Base-by-base conservation (phyloP, 2,329 filamentous ascomycete species). In the Diplocarpon mali region DNA sequence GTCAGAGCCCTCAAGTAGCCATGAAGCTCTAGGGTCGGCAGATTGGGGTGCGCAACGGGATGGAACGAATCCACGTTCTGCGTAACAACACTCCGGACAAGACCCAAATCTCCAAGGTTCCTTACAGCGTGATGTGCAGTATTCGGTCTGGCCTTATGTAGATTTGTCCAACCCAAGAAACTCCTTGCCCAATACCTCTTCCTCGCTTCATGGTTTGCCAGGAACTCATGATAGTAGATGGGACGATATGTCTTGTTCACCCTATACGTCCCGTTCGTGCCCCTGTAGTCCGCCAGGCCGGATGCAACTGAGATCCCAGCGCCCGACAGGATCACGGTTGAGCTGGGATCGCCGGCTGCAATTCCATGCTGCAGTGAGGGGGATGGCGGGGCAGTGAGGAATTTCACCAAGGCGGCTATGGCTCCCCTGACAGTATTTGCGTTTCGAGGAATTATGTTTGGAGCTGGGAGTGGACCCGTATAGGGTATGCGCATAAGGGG, bases 61-160 rank as follows among this genome's bases (percentile, higher is more conserved):
- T 98, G 92, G 62, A 98, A 94, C 2, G 88, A 95, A 66, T 98
- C 92, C 41, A 98, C 92, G 60, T 96, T 96, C 62, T 98, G 92
- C 34, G 92, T 96, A 54, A 98, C 79, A 47, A 95, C 85, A 42
- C 70, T 77, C 46, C 73, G 75, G 35, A 95, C 69, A 40, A 88
- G 65, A 2, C 88, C 89, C 53, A 92, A 67, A 4, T 73, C 65
- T 2, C 78, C 84, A 30, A 96, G 68, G 51, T 82, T 73, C 42
- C 76, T 72, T 45, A 96, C 75, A 2, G 89, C 87, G 60, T 76
- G 72, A 66, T 98, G 92, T 2, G 80, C 80, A 2, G 69, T 67
- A 60, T 96, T 96, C 11, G 90, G 89, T 46, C 68, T 69, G n/a
- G 87, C 85, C 50, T 78, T 81, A 58, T 83, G 69, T 53, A 96